Percentiles rank a stretch among this genome's conserved stretches.
These are phyloP conservation scores for Penicillium freii DNA, from an alignment of 2,329 filamentous ascomycete genomes.

Conservation along the genomic window DNA sequence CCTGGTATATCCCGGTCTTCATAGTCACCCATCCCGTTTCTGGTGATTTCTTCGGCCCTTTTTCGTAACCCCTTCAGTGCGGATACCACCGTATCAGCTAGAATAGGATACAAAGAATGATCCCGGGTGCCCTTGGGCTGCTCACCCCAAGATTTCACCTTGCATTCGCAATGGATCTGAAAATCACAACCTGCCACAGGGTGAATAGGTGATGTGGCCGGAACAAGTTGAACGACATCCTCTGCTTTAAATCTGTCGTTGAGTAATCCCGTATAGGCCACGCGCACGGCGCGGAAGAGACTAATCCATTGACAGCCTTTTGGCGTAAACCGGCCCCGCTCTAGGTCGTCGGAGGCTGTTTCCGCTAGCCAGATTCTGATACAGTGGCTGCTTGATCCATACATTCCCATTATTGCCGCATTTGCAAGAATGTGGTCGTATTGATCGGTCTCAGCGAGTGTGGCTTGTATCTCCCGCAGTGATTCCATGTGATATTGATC, in stretches of 20 bases:
- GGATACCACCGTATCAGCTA: background rate
- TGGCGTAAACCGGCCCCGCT: background rate
- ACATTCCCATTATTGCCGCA: conserved; percentile 3
- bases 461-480: background rate
- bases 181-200: background rate
- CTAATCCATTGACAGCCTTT: conserved; percentile 1
- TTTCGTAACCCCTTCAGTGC: background rate
- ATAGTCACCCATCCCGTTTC: background rate
- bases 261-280: background rate
- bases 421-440: conserved; percentile 5
- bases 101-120: background rate
- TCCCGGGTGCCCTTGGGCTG: background rate
- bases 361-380: conserved; percentile 1
- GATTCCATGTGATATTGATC: conserved; percentile 4
- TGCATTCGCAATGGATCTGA: background rate
- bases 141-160: background rate
- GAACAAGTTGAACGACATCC: background rate
- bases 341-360: background rate
- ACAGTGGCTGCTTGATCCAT: background rate
- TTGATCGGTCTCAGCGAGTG: background rate
- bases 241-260: background rate
- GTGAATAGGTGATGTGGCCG: background rate
- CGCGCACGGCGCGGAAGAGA: background rate
- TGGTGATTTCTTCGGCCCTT: background rate
- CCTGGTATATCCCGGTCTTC: too few relatives aligned